Evolutionary conservation across 441 rosid genomes (phyloP).

Genomic region (Gossypium gossypioides): DNA sequence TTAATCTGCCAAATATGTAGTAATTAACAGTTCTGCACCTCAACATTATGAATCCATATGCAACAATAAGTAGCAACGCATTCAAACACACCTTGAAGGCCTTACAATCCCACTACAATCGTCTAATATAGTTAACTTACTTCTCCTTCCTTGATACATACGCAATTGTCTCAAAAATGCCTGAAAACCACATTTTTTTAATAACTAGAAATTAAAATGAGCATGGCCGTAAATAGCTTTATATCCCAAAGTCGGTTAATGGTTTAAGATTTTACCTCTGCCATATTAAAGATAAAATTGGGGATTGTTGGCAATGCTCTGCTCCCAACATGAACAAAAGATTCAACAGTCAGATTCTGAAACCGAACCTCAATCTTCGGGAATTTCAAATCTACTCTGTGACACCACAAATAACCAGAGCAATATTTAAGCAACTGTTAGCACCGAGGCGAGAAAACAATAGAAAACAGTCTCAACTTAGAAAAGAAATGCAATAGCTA

Average conservation of each 20-base stretch:
- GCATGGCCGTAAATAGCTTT: background rate
- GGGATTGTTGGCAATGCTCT: conserved; percentile 93
- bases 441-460: background rate
- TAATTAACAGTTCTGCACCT: background rate
- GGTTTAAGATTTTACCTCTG: conserved; percentile 43
- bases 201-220: background rate
- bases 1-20: conserved; percentile 41
- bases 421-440: background rate
- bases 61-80: background rate
- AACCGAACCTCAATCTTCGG: conserved; percentile 87
- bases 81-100: conserved; percentile 69
- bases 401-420: background rate
- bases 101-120: conserved; percentile 62
- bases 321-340: conserved; percentile 87
- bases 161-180: conserved; percentile 55
- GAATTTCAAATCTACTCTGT: conserved; percentile 75
- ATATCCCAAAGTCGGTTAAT: background rate
- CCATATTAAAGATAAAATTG: conserved; percentile 74
- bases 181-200: conserved; percentile 25
- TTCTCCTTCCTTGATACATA: conserved; percentile 48
- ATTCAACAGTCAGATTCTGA: conserved; percentile 63
- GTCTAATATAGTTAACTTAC: conserved; percentile 79
- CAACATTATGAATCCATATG: conserved; percentile 5
- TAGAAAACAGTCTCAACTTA: background rate
- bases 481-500: background rate